A percentile compares a stretch with the other conserved stretches of the same genome.
phyloP scores from a whole-genome alignment of 2,329 filamentous ascomycete genomes.

The Pseudogymnoascus sp. region DNA sequence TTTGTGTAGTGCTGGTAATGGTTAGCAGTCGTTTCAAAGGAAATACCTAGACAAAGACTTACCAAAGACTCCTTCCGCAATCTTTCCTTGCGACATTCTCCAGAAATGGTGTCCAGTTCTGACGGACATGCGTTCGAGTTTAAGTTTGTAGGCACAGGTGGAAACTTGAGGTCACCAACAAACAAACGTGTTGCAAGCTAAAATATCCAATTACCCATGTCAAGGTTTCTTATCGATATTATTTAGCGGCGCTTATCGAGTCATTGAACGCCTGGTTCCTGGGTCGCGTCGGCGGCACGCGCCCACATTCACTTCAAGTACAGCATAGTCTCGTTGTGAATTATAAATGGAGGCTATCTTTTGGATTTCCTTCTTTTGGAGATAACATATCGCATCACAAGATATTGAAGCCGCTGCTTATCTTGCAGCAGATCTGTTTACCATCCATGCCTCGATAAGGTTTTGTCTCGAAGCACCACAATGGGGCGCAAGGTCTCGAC shows the following conservation, averaged over 20 bases:
- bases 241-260: slow-evolving; percentile 8
- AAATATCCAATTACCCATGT: slow-evolving; percentile 4
- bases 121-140: slow-evolving; percentile 18
- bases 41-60: slow-evolving; percentile 21
- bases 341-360: background rate
- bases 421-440: background rate
- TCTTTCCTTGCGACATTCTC: slow-evolving; percentile 33
- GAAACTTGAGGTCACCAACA: background rate
- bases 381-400: background rate
- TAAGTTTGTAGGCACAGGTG: background rate
- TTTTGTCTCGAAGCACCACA: background rate
- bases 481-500: background rate
- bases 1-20: slow-evolving; percentile 77
- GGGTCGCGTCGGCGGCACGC: slow-evolving; percentile 3
- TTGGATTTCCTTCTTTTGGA: background rate
- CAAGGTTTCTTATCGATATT: slow-evolving; percentile 6
- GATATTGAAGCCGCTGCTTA: background rate
- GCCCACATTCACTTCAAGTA: background rate
- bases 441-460: slow-evolving; percentile 2
- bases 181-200: background rate
- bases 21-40: slow-evolving; percentile 13
- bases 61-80: slow-evolving; percentile 59
- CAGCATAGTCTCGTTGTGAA: background rate
- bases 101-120: slow-evolving; percentile 15
- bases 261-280: background rate